Evolutionary conservation across 1,139 yeast genomes (phyloP).

Genomic region (Sporopachydermia cereana): DNA sequence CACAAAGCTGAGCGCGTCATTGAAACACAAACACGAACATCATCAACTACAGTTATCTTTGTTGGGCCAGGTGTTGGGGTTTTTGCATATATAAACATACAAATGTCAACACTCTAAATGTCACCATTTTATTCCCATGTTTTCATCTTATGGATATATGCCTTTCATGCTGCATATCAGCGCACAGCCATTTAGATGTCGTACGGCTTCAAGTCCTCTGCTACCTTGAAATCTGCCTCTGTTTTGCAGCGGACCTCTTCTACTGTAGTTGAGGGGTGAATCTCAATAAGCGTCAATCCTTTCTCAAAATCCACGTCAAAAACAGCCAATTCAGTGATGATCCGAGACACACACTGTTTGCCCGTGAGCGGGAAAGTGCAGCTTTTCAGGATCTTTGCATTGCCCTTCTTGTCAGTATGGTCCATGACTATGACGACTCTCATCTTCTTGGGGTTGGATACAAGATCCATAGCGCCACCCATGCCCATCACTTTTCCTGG

Average conservation of each 20-base stretch:
- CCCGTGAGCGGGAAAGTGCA: conserved; percentile 40
- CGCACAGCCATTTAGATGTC: background rate
- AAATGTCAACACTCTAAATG: background rate
- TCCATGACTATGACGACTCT: conserved; percentile 39
- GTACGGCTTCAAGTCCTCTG: conserved; percentile 20
- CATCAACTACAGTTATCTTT: too few species aligned
- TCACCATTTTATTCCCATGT: background rate
- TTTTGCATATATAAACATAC: too few species aligned
- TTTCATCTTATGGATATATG: background rate
- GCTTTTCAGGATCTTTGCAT: conserved; percentile 33
- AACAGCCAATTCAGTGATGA: conserved; percentile 39
- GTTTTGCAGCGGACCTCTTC: conserved; percentile 32
- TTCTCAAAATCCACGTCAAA: conserved; percentile 31
- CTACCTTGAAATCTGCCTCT: conserved; percentile 29
- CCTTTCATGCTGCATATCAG: background rate
- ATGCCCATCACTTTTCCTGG: conserved; percentile 42
- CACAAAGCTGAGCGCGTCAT: too few species aligned
- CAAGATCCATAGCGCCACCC: conserved; percentile 50
- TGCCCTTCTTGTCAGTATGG: conserved; percentile 36
- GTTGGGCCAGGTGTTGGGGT: too few species aligned
- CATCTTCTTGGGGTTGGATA: conserved; percentile 34
- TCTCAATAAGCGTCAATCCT: conserved; percentile 32
- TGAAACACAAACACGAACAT: too few species aligned
- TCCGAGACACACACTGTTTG: conserved; percentile 31
- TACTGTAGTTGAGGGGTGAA: conserved; percentile 28